Evolutionary conservation across 2,329 filamentous ascomycete species (phyloP), one percentile per base, ranked within the genome.

Genomic region (Pseudogymnoascus sp.): DNA sequence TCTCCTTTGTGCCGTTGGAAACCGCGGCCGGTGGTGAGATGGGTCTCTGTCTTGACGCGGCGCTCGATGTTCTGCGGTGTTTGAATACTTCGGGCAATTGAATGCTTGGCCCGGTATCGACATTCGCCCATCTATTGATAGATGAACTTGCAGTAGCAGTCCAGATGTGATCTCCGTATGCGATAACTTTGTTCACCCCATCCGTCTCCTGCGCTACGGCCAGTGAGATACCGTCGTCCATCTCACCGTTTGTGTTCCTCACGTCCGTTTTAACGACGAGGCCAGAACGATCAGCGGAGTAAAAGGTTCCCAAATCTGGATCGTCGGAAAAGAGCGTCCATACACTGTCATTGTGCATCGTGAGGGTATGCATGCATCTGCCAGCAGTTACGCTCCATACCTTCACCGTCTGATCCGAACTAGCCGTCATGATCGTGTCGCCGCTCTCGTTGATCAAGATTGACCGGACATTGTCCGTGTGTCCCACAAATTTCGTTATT

Each of bases 321-420:
- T 96, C 86, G 61, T 93, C 87, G 0, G 94, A 97, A 74, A 89
- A 96, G 21, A 99, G 80, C 1, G 91, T 95, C 94, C 94, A 99
- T 21, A 99, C 90, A 72, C 92, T 97, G 72, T 96, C 92, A 72
- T 96, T 96, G 76, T 99, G 94, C 94, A 99, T 99, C 61, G 92
- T 97, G 69, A 99, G 83, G 0, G 94, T 99, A 75, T 97, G 91
- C 88, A 97, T 93, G 80, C 94, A 99, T 68, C 94, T 84, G 61
- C 94, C 94, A 21, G 92, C 93, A 9, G 90, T 94, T 68, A 97
- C 87, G 67, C 92, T 97, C 94, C 94, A 99, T 63, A 97, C 86
- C 77, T 99, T 99, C 78, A 99, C 88, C 0, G 94, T 97, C 76
- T 96, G 92, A 73, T 99, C 94, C 1, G 93, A 93, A 68, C 92